phyloP scores from a whole-genome alignment of 2,329 filamentous ascomycete species.

The Myriosclerotinia scirpicola region DNA sequence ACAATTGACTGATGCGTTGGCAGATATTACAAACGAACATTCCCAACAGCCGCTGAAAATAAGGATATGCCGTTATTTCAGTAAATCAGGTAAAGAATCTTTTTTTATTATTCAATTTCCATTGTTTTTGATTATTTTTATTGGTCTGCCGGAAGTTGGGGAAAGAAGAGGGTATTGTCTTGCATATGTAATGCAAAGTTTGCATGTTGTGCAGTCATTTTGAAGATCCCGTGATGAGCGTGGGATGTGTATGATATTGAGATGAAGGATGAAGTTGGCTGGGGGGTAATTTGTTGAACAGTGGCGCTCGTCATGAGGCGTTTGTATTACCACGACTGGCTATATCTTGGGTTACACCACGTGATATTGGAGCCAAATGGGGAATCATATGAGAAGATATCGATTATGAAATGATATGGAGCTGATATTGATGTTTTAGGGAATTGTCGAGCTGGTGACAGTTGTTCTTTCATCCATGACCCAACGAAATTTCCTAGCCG shows the following conservation, averaged over 20 bases:
- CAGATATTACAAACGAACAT: slow-evolving; percentile 34
- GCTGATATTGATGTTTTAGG: slow-evolving; percentile 43
- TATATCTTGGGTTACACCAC: slow-evolving; percentile 31
- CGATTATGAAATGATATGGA: slow-evolving; percentile 28
- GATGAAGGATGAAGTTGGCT: slow-evolving; percentile 16
- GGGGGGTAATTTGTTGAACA: slow-evolving; percentile 18
- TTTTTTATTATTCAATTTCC: slow-evolving; percentile 16
- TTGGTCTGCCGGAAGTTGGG: slow-evolving; percentile 30
- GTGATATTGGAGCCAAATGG: slow-evolving; percentile 32
- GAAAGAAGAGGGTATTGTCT: slow-evolving; percentile 23
- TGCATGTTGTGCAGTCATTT: slow-evolving; percentile 36
- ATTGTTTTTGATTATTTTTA: slow-evolving; percentile 36
- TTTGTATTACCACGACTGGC: slow-evolving; percentile 22
- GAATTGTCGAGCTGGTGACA: slow-evolving; percentile 50
- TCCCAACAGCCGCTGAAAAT: slow-evolving; percentile 28
- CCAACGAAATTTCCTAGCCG: slow-evolving; percentile 32
- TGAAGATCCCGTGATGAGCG: slow-evolving; percentile 34
- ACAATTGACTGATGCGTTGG: slow-evolving; percentile 37
- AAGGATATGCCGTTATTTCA: slow-evolving; percentile 40
- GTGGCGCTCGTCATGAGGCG: slow-evolving; percentile 28
- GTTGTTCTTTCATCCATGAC: slow-evolving; percentile 53
- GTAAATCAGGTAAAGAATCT: slow-evolving; percentile 34
- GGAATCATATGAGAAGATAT: slow-evolving; percentile 24
- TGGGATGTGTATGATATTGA: slow-evolving; percentile 21
- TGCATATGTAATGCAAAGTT: slow-evolving; percentile 31